Conservation (phyloP, 1,284 basidiomycete genomes). For the Ustilago curta region DNA sequence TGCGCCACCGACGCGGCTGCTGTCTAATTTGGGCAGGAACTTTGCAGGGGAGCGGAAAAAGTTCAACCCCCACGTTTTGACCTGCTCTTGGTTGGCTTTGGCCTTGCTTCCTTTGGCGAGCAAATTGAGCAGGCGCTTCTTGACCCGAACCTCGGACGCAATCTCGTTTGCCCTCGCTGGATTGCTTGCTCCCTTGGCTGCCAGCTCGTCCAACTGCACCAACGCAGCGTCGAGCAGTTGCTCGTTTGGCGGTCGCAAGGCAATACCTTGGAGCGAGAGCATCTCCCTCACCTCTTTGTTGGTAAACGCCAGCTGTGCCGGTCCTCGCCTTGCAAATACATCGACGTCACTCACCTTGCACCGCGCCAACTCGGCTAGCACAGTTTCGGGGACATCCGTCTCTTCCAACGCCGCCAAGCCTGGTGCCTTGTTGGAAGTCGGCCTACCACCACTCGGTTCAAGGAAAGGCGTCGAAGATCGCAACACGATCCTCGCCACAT, state of each 20-base stretch:
- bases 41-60: conserved; percentile 60
- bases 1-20: conserved; percentile 22
- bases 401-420: conserved; percentile 74
- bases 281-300: conserved; percentile 95
- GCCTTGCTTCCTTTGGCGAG: conserved; percentile 78
- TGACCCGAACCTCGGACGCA: conserved; percentile 68
- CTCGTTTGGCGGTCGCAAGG: conserved; percentile 73
- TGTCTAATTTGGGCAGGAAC: conserved; percentile 28
- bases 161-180: conserved; percentile 23
- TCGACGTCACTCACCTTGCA: conserved; percentile 81
- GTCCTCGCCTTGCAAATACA: conserved; percentile 87
- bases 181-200: conserved; percentile 25
- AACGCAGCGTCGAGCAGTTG: conserved; percentile 68
- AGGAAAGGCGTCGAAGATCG: conserved; percentile 61
- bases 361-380: conserved; percentile 78
- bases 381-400: conserved; percentile 84
- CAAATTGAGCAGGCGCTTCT: conserved; percentile 74
- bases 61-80: conserved; percentile 61
- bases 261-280: conserved; percentile 79
- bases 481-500: conserved; percentile 90
- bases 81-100: conserved; percentile 24
- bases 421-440: conserved; percentile 39
- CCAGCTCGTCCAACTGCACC: conserved; percentile 39
- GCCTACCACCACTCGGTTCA: conserved; percentile 16
- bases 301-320: conserved; percentile 89